A percentile compares a stretch with the other conserved stretches of the same genome.
Evolutionary conservation across 768 basidiomycete species (phyloP).

Genomic region (Dentipellis sp.): DNA sequence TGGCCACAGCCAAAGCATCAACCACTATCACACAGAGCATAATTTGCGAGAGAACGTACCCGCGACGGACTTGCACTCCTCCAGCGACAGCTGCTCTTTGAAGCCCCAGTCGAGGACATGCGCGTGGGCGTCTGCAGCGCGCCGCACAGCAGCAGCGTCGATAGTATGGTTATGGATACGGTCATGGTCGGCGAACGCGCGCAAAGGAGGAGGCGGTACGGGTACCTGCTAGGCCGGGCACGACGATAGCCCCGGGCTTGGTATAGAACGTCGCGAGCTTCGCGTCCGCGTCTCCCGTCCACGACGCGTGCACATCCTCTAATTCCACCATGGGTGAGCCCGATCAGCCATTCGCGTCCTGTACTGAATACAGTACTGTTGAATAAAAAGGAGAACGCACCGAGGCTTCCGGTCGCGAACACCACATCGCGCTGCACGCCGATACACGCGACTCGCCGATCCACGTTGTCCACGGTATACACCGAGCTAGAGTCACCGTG

Average conservation of each 20-base stretch:
- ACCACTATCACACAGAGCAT: not conserved
- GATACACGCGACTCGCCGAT: slow-evolving; percentile 5
- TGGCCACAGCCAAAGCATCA: not conserved
- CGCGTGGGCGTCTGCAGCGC: slow-evolving; percentile 60
- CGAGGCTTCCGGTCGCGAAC: not conserved
- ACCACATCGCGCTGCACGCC: slow-evolving; percentile 5
- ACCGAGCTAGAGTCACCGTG: slow-evolving; percentile 25
- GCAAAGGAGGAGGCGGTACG: not conserved
- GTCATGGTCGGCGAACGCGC: not conserved
- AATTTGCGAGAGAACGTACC: slow-evolving; percentile 28
- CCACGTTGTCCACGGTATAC: slow-evolving; percentile 56
- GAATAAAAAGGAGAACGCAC: slow-evolving; percentile 13
- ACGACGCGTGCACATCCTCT: slow-evolving; percentile 14
- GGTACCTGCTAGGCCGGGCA: slow-evolving; percentile 67
- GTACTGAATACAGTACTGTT: no score
- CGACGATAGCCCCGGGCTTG: slow-evolving; percentile 35
- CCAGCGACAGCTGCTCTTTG: slow-evolving; percentile 55
- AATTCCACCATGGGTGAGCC: not conserved
- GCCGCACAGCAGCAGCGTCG: not conserved
- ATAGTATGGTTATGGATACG: not conserved
- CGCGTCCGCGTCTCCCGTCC: slow-evolving; percentile 21
- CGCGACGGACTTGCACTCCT: slow-evolving; percentile 45
- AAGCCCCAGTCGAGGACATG: slow-evolving; percentile 72
- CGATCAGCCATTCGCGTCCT: no score
- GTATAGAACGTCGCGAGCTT: slow-evolving; percentile 16